These are phyloP conservation scores for Penicillium taxi DNA, from an alignment of 495 filamentous ascomycete species.

Conservation along the genomic window DNA sequence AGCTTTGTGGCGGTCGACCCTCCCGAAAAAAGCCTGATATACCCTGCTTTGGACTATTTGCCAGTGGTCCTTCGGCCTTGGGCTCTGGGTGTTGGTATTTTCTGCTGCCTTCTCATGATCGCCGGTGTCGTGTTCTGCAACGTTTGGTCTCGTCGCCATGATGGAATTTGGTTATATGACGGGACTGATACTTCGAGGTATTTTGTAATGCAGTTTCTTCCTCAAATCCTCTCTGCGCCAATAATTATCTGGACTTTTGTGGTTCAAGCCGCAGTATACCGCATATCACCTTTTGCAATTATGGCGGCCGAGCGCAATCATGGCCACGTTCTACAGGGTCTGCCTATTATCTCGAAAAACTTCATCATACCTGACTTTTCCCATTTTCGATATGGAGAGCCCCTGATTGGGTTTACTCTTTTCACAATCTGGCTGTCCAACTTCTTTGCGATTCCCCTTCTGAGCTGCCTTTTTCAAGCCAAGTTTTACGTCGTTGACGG, in stretches of 20 bases:
- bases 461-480: constrained; percentile 57
- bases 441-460: constrained; percentile 55
- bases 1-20: constrained; percentile 48
- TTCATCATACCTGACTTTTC: constrained; percentile 53
- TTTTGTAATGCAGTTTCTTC: constrained; percentile 78
- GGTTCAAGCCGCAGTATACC: constrained; percentile 65
- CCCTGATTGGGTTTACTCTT: constrained; percentile 46
- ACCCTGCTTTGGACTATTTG: constrained; percentile 54
- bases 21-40: constrained; percentile 33
- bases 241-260: constrained; percentile 68
- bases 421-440: constrained; percentile 54
- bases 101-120: constrained; percentile 62
- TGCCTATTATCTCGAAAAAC: constrained; percentile 39
- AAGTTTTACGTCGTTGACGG: constrained; percentile 38
- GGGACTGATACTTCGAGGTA: constrained; percentile 63
- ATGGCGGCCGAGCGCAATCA: constrained; percentile 53
- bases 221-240: constrained; percentile 65
- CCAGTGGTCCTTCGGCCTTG: constrained; percentile 58
- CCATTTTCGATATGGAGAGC: constrained; percentile 48
- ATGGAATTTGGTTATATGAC: constrained; percentile 58
- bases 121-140: constrained; percentile 64
- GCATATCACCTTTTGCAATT: constrained; percentile 66
- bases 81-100: constrained; percentile 49
- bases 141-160: constrained; percentile 55
- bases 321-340: constrained; percentile 30